Evolutionary conservation across 2,329 filamentous ascomycete genomes (phyloP), one percentile per base, ranked within the genome.

Genomic region (Trichoderma sp.): DNA sequence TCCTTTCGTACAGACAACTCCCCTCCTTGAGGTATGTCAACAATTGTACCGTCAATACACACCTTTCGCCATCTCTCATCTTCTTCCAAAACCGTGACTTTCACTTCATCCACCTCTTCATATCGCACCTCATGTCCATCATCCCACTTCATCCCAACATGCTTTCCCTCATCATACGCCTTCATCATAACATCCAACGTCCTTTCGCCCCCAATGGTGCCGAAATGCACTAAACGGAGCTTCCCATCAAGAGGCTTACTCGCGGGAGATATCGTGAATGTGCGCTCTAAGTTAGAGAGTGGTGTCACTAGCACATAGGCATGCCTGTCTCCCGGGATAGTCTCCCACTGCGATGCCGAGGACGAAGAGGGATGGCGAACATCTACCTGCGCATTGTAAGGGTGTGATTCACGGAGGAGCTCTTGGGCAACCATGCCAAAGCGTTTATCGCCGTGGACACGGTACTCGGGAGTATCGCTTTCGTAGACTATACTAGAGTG

Each of bases 21-120:
- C 0, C 95, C 95, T 2, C 89, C 91, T 69, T 87, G 83, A 24
- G 93, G 92, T 1, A 98, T 85, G 75, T 90, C 89, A 3, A 98
- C 90, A 80, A 97, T 97, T 71, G 93, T 95, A 3, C 96, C 96
- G 83, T 98, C 96, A n/a, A 98, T 88, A 82, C 96, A 98, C 16
- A 97, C 89, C 80, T 95, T 91, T 76, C 96, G 88, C 95, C 95
- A 98, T 71, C 91, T 87, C 63, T 86, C 86, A n/a, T 94, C 91
- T 18, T 89, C 86, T 80, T 97, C 94, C 1, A 86, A 77, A 45
- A 94, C 91, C 18, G 89, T 88, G 64, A 98, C 91, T 75, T 85
- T 87, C 21, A 98, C 78, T 69, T 89, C 89, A 2, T 93, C 89
- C 7, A 97, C 88, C 72, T 90, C 88, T 21, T 93, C 90, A 81